Evolutionary conservation across 306 rosid genomes (phyloP).

Genomic region (Alnus glutinosa): DNA sequence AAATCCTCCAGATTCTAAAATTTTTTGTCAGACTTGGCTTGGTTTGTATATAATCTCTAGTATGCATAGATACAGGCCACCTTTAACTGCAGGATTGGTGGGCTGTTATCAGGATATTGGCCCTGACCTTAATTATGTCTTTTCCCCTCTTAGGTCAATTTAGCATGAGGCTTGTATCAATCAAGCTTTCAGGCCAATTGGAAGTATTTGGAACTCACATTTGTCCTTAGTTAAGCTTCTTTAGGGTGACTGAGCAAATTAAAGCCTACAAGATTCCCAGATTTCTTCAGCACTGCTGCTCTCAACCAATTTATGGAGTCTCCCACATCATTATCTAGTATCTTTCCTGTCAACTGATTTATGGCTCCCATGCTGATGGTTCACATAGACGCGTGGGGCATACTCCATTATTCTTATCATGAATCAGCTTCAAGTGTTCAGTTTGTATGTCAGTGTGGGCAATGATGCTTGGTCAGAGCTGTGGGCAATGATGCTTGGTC

Average conservation of each 20-base stretch:
- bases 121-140: neutral
- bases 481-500: neutral
- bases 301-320: neutral
- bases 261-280: neutral
- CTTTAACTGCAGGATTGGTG: constrained; percentile 2
- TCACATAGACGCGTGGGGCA: neutral
- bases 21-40: neutral
- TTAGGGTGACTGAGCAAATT: neutral
- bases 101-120: neutral
- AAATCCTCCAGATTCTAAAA: neutral
- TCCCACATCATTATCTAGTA: neutral
- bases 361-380: neutral
- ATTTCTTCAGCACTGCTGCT: neutral
- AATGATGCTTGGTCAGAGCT: neutral
- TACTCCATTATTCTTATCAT: neutral
- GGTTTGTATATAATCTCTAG: neutral
- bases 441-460: neutral
- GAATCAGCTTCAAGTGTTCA: neutral
- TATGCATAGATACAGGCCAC: neutral
- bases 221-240: neutral
- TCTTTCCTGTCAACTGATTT: neutral
- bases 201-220: neutral
- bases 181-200: neutral
- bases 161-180: neutral
- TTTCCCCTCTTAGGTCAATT: neutral